These are phyloP conservation scores for Aspergillus wentii DNA, from an alignment of 495 filamentous ascomycete species.

Conservation along the genomic window DNA sequence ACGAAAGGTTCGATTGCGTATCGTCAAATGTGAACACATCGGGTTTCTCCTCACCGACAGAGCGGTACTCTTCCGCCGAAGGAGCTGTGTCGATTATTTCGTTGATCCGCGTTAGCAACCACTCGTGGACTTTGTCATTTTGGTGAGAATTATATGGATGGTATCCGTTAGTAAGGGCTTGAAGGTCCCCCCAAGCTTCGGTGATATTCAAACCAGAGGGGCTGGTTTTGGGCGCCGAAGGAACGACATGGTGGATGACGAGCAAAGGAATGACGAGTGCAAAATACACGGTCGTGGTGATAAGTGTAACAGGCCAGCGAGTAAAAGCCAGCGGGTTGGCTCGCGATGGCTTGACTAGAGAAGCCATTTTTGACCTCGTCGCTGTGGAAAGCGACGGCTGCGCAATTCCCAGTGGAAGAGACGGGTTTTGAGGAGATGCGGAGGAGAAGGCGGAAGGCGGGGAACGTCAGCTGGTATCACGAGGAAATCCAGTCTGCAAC, in stretches of 20 bases:
- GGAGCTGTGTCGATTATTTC: constrained; percentile 59
- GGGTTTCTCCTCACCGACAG: constrained; percentile 21
- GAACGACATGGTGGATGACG: constrained; percentile 69
- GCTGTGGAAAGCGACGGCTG: too few species aligned
- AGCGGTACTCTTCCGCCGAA: constrained; percentile 6
- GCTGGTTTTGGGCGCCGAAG: constrained; percentile 56
- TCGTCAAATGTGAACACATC: constrained; percentile 73
- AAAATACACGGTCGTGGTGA: constrained; percentile 64
- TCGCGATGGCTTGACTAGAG: constrained; percentile 13
- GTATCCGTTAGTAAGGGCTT: constrained; percentile 65
- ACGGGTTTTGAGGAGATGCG: too few species aligned
- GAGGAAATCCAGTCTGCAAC: too few species aligned
- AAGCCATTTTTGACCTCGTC: too few species aligned
- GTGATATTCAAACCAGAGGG: constrained; percentile 66
- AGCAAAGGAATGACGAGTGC: constrained; percentile 66
- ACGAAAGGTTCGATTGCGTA: constrained; percentile 72
- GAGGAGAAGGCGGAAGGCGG: too few species aligned
- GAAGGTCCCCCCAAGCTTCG: constrained; percentile 83
- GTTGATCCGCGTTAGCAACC: constrained; percentile 67
- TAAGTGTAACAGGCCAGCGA: constrained; percentile 66
- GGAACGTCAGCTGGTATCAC: too few species aligned
- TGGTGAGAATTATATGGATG: constrained; percentile 83
- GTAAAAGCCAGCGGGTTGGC: constrained; percentile 58
- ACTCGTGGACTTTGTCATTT: constrained; percentile 77
- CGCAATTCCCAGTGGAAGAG: too few species aligned